Base-by-base conservation (phyloP, 1,284 basidiomycete species). In the Fomitopsis palustris region DNA sequence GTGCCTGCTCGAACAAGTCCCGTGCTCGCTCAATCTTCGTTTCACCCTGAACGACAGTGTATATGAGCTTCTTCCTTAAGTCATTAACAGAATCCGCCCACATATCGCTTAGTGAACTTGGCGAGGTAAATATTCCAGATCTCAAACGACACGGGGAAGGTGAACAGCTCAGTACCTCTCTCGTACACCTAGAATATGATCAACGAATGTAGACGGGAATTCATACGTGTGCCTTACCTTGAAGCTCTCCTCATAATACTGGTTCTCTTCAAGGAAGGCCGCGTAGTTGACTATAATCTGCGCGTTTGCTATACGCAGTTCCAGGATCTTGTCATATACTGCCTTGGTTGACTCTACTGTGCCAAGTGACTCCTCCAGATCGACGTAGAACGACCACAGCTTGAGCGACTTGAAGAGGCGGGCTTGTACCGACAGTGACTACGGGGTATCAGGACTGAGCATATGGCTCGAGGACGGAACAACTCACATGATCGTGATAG, bases 101-200 rank as follows among this genome's bases (percentile, higher is more conserved):
- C 93, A 76, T 97, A 98, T 73, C 97, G 90, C 76, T 95, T 96
- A 64, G 96, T 85, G 71, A 99, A 99, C 76, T 98, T 98, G 59
- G 93, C 91, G 41, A 99, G 78, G 74, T 98, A 99, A 59, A 98
- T 96, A 72, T 99, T 99, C 96, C 97, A 99, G 64, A 99, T 87
- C 76, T 99, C 97, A 72, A 98, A 99, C 2, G 95, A 96, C 52
- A 99, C 88, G 0, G 97, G 97, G 81, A 95, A 99, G 7, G 95
- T 96, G 81, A 99, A 99, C 19, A 98, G 78, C 66, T 99, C 97
- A 9, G 97, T 94, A 45, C 97, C 97, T 49, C 96, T 88, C 73
- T 99, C 97, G 73, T 98, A 99, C 38, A 98, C 90, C 88, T 89
- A 56, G 14, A 38, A 37, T 52, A 64, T 38, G 29, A 2, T 33